These are phyloP conservation scores for Xanthoparmelia taractica DNA, from an alignment of 495 filamentous ascomycete species.

Conservation along the genomic window DNA sequence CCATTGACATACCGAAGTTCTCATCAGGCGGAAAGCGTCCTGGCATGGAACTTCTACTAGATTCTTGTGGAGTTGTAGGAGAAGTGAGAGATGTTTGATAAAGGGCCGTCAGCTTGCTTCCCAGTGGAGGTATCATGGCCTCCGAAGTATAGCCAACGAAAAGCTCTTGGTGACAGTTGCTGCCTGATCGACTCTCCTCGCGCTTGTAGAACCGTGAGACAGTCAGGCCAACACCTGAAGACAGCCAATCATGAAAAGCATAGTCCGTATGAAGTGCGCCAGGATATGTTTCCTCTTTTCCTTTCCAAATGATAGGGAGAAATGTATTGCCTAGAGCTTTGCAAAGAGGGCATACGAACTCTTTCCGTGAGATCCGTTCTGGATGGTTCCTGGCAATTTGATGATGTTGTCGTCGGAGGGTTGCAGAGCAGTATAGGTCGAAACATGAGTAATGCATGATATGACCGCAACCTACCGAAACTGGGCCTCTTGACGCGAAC, in stretches of 20 bases:
- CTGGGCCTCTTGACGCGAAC: constrained; percentile 63
- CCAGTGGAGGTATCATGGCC: constrained; percentile 52
- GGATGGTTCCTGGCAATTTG: constrained; percentile 93
- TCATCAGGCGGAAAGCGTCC: constrained; percentile 40
- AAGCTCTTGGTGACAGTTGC: constrained; percentile 42
- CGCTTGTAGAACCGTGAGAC: constrained; percentile 38
- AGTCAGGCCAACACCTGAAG: constrained; percentile 34
- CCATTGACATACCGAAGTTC: constrained; percentile 28
- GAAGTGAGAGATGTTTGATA: constrained; percentile 27
- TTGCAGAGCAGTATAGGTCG: constrained; percentile 78
- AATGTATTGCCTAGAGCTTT: constrained; percentile 96
- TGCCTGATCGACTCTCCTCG: constrained; percentile 31
- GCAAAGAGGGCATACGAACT: constrained; percentile 97
- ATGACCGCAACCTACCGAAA: constrained; percentile 88
- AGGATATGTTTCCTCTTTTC: constrained; percentile 73
- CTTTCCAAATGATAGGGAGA: constrained; percentile 91
- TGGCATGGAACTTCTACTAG: constrained; percentile 36
- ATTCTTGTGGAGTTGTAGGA: constrained; percentile 29
- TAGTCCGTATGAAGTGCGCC: constrained; percentile 51
- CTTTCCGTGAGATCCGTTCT: constrained; percentile 63
- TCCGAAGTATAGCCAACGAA: constrained; percentile 58
- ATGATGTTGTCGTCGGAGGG: constrained; percentile 70
- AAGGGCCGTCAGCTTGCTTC: constrained; percentile 49
- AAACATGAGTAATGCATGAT: constrained; percentile 99
- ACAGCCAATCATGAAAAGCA: constrained; percentile 60